Percentiles rank a stretch among this genome's conserved stretches.
These are phyloP conservation scores for Draba incana DNA, from an alignment of 345 rosid species.

Conservation along the genomic window DNA sequence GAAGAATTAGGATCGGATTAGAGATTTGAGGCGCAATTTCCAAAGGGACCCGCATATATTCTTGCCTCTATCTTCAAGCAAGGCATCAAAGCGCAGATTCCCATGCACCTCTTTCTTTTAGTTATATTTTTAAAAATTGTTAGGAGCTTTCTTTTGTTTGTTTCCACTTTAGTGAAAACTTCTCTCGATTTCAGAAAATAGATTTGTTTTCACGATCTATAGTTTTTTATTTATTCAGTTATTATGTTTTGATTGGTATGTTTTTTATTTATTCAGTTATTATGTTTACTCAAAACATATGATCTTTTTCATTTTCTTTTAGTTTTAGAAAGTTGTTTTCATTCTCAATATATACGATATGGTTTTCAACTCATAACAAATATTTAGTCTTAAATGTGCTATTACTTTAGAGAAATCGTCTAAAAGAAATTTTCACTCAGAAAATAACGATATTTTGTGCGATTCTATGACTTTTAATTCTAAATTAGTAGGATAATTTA, in stretches of 20 bases:
- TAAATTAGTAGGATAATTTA: neutral
- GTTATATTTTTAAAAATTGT: neutral
- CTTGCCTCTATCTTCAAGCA: conserved; percentile 47
- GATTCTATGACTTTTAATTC: neutral
- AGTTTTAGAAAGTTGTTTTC: neutral
- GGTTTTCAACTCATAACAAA: neutral
- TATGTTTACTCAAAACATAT: neutral
- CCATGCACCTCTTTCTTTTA: conserved; percentile 37
- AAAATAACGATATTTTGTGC: neutral
- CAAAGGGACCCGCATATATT: conserved; percentile 48
- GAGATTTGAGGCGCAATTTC: conserved; percentile 43
- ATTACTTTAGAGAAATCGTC: neutral
- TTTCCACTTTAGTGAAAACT: conserved; percentile 36
- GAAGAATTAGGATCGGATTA: conserved; percentile 35
- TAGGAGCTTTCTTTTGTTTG: conserved; percentile 35
- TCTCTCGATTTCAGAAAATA: conserved; percentile 31
- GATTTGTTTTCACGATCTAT: conserved; percentile 38
- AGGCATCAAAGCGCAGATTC: conserved; percentile 46
- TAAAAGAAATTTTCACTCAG: too few species aligned
- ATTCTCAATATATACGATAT: neutral
- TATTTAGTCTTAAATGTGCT: neutral
- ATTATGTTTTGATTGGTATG: neutral
- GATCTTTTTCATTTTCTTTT: neutral
- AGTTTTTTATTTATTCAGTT: neutral
- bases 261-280: neutral